Base-by-base conservation (phyloP, 352 stramenopile species). In the Globisporangium middletonii region DNA sequence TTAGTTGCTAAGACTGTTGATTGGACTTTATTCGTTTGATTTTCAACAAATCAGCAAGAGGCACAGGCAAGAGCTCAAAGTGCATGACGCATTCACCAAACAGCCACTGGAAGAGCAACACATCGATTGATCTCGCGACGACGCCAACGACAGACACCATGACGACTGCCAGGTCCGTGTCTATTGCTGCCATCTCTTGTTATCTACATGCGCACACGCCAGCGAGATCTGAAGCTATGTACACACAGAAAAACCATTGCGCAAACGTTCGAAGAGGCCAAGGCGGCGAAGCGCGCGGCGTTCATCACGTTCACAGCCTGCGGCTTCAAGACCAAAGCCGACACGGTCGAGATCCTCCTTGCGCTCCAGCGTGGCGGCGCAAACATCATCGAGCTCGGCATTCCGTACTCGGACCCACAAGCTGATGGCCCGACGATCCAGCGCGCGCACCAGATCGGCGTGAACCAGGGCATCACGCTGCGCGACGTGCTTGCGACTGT, bases 331-430 rank as follows among this genome's bases (percentile, higher is more conserved):
- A 89, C 64, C 44, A 92, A 86, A 69, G 81, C 84, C 66, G 95
- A 98, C 77, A 99, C 97, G 6, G 94, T 98, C 48, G 78, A 96
- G 11, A 94, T 99, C 51, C 70, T 99, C 35, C 75, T 99, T 37
- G 96, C 88, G 27, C 91, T 99, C 65, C 83, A 99, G 79, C 88
- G 94, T 51, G 96, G 96, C 47, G 97, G 97, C 45, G 90, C 96
- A 27, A 89, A 97, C 57, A 88, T 99, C 52, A 99, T 99, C 57
- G 97, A 95, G 77, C 75, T 98, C 16, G 96, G 97, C 30, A 87
- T 99, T 11, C 97, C 97, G 28, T 99, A 99, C 88, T 99, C 96
- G 53, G 97, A 99, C 74, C 97, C 97, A 30, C 94, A 99, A 77
- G 97, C 97, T 0, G 97, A 99, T 80, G 97, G 97, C 23, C 90